phyloP scores from a whole-genome alignment of 2,329 filamentous ascomycete species.

The Neospermospora avenae region DNA sequence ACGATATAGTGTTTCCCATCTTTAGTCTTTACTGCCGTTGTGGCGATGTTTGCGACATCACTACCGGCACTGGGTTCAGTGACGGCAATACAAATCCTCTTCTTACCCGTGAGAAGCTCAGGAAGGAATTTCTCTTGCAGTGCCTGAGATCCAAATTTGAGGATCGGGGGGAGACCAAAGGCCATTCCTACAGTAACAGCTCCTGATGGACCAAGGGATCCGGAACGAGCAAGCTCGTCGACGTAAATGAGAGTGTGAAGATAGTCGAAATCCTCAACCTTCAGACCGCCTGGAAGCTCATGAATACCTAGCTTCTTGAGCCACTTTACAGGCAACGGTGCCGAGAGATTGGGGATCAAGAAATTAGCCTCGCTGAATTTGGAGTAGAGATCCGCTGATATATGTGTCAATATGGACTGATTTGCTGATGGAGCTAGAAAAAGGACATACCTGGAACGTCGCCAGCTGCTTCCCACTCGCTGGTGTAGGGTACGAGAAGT shows the following conservation, averaged over 20 bases:
- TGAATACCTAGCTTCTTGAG: slow-evolving; percentile 63
- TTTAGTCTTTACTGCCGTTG: slow-evolving; percentile 58
- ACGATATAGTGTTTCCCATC: slow-evolving; percentile 68
- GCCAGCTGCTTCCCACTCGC: slow-evolving; percentile 66
- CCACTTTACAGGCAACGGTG: slow-evolving; percentile 66
- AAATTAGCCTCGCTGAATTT: slow-evolving; percentile 65
- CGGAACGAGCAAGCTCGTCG: slow-evolving; percentile 66
- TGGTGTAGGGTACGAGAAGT: slow-evolving; percentile 57
- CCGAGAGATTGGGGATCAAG: slow-evolving; percentile 66
- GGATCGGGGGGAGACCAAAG: slow-evolving; percentile 67
- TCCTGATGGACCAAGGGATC: slow-evolving; percentile 59
- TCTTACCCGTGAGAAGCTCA: slow-evolving; percentile 63
- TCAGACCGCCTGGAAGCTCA: slow-evolving; percentile 61
- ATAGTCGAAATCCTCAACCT: slow-evolving; percentile 72
- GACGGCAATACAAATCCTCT: slow-evolving; percentile 71
- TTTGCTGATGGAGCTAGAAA: neutral
- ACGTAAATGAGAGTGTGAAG: slow-evolving; percentile 67
- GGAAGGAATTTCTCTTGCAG: slow-evolving; percentile 66
- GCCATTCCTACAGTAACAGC: slow-evolving; percentile 70
- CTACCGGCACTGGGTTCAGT: slow-evolving; percentile 73
- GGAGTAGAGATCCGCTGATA: slow-evolving; percentile 58
- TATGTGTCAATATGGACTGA: neutral
- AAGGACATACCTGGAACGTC: slow-evolving; percentile 24
- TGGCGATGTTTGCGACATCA: slow-evolving; percentile 71
- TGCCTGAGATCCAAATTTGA: slow-evolving; percentile 62